Evolutionary conservation across 176 grass and related monocot species (phyloP), one percentile per base, ranked within the genome.

Genomic region (Phragmites australis): DNA sequence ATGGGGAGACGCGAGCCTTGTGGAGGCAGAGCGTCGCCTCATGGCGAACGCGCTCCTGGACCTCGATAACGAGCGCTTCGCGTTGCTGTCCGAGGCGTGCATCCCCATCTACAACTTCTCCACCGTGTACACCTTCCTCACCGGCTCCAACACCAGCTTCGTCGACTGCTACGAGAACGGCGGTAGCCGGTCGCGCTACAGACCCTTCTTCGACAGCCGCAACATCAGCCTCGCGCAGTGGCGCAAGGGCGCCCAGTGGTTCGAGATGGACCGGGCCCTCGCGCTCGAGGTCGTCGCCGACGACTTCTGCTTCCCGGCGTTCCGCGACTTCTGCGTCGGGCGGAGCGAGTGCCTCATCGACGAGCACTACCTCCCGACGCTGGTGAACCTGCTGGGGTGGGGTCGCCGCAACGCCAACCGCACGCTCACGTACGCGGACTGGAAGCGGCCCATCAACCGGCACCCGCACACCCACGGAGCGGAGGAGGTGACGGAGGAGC

Each of bases 181-280:
- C 65, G 83, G 80, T 48, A 86, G 90, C 53, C 76, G 75, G 1
- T 87, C 44, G 14, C 82, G 94, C 22, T 93, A 94, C 83, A 46
- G 72, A 6, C 26, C 52, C 0, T 76, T 52, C 49, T 89, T 84
- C 82, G 81, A 82, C 31, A 46, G 50, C 4, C 89, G 80, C 6
- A 78, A 82, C 51, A 88, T 82, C 81, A 85, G 49, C 75, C 51
- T 43, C 32, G 44, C 65, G 46, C 87, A 78, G 66, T 96, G 93
- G 93, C 78, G 93, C 50, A 96, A 96, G 78, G 93, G 93, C 3
- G 54, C 88, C 17, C 90, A 96, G 82, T 96, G 90, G 90, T 96
- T 96, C 58, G 90, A 93, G 54, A 82, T 96, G 74, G 68, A 90
- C 76, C 77, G 93, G 1, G 21, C 18, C 0, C 54, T 93, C 3